These are phyloP conservation scores for Coprinellus micaceus DNA, from an alignment of 768 basidiomycete genomes.

Conservation along the genomic window DNA sequence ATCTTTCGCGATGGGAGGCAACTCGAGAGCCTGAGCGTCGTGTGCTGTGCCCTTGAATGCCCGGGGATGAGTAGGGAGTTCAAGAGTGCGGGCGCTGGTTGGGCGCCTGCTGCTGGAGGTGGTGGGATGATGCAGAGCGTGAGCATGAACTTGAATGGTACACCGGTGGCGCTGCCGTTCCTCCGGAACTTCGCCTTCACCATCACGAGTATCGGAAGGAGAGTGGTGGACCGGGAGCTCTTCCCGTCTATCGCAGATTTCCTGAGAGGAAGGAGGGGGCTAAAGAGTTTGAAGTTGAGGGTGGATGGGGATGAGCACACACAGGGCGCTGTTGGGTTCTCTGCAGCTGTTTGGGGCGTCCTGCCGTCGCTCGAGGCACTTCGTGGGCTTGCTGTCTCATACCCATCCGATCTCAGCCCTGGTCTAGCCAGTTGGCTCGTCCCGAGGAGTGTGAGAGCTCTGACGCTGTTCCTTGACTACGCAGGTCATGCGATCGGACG, in stretches of 20 bases:
- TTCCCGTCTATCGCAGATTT: conserved; percentile 70
- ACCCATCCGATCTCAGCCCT: conserved; percentile 60
- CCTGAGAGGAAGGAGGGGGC: conserved; percentile 48
- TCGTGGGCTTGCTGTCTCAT: conserved; percentile 54
- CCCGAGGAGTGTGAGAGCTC: conserved; percentile 47
- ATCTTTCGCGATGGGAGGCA: conserved; percentile 61
- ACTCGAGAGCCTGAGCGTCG: conserved; percentile 56
- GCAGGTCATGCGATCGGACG: conserved; percentile 27
- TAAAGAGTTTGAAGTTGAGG: conserved; percentile 52
- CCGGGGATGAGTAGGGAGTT: conserved; percentile 46
- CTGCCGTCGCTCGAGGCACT: conserved; percentile 54
- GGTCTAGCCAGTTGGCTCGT: conserved; percentile 68
- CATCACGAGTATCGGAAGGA: conserved; percentile 39
- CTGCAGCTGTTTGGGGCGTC: conserved; percentile 69
- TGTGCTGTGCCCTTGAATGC: conserved; percentile 50
- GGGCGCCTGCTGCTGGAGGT: conserved; percentile 16
- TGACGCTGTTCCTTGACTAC: conserved; percentile 45
- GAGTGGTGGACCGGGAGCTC: conserved; percentile 53
- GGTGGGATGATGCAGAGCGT: background rate
- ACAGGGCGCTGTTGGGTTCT: conserved; percentile 57
- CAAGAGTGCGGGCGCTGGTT: conserved; percentile 11
- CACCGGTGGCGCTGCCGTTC: conserved; percentile 39
- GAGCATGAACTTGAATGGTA: conserved; percentile 7
- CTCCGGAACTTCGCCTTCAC: conserved; percentile 62
- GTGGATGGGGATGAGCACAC: conserved; percentile 23